Conservation (phyloP, 2,329 filamentous ascomycete species). For the Penicillium sp. region DNA sequence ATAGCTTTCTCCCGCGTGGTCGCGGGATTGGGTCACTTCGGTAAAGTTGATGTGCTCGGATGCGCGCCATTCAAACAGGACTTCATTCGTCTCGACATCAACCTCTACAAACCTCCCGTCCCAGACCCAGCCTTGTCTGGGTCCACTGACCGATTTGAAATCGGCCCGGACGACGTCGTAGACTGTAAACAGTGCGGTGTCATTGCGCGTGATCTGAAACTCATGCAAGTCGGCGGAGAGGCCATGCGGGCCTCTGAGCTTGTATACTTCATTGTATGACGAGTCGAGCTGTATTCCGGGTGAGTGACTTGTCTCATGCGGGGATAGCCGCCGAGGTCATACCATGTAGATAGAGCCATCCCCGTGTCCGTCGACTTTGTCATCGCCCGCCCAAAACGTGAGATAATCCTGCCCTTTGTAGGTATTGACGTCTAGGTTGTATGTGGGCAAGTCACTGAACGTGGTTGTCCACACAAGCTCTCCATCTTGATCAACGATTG, state of each 20-base stretch:
- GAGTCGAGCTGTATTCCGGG: constrained; percentile 32
- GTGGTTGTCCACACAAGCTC: constrained; percentile 52
- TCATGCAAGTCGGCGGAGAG: constrained; percentile 50
- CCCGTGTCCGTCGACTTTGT: constrained; percentile 52
- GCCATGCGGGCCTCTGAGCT: constrained; percentile 43
- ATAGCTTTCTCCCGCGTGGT: constrained; percentile 25
- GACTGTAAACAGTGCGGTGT: constrained; percentile 49
- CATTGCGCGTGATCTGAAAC: constrained; percentile 49
- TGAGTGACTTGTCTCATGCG: not conserved
- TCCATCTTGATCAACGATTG: constrained; percentile 51
- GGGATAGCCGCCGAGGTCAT: constrained; percentile 2
- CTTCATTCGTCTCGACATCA: constrained; percentile 49
- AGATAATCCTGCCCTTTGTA: constrained; percentile 52
- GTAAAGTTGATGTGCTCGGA: constrained; percentile 48
- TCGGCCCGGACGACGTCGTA: constrained; percentile 47
- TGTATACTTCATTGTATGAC: constrained; percentile 41
- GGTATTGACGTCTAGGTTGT: constrained; percentile 53
- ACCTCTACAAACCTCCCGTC: constrained; percentile 54
- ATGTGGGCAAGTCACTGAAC: constrained; percentile 43
- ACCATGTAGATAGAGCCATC: constrained; percentile 55
- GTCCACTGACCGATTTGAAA: constrained; percentile 42
- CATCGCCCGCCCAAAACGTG: constrained; percentile 57
- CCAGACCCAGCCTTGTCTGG: constrained; percentile 44
- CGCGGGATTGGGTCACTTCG: constrained; percentile 28
- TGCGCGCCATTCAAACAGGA: constrained; percentile 55